These are phyloP conservation scores for Nicotiana undulata DNA, from an alignment of 257 asterid genomes.

Conservation along the genomic window DNA sequence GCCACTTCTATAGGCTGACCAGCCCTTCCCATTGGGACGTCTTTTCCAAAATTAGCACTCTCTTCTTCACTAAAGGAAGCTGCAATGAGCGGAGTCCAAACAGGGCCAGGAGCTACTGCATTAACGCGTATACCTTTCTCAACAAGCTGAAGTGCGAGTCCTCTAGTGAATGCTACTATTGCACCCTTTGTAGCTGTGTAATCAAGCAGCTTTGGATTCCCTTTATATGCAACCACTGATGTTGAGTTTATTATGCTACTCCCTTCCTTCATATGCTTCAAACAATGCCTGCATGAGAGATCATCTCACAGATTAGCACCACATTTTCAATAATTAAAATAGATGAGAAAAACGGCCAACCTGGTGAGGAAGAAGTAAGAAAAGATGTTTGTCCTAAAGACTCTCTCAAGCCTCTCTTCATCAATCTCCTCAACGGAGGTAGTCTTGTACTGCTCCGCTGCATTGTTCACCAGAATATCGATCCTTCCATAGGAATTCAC, in stretches of 20 bases:
- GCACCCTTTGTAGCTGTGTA: conserved; percentile 67
- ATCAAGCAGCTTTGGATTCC: conserved; percentile 42
- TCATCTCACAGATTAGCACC: too few species aligned
- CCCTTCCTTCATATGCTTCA: conserved; percentile 65
- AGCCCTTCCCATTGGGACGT: conserved; percentile 64
- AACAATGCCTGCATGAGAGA: conserved; percentile 32
- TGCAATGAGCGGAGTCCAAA: conserved; percentile 63
- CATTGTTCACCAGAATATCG: conserved; percentile 57
- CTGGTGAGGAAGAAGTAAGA: conserved; percentile 41
- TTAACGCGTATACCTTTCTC: conserved; percentile 51
- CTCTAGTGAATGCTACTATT: conserved; percentile 26
- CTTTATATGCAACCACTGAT: conserved; percentile 51
- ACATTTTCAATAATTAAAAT: too few species aligned
- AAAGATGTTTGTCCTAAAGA: conserved; percentile 52
- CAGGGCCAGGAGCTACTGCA: conserved; percentile 66
- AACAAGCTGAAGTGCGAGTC: conserved; percentile 16
- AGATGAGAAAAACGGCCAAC: not conserved
- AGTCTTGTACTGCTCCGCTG: conserved; percentile 52
- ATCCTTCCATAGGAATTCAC: conserved; percentile 35
- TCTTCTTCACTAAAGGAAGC: conserved; percentile 47
- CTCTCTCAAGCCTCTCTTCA: conserved; percentile 48
- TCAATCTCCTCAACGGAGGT: conserved; percentile 51
- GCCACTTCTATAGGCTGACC: conserved; percentile 68
- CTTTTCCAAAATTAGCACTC: conserved; percentile 27
- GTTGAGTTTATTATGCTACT: conserved; percentile 55